A percentile compares a stretch with the other conserved stretches of the same genome.
phyloP scores from a whole-genome alignment of 2,329 filamentous ascomycete genomes.

The Neoarthrinium moseri region DNA sequence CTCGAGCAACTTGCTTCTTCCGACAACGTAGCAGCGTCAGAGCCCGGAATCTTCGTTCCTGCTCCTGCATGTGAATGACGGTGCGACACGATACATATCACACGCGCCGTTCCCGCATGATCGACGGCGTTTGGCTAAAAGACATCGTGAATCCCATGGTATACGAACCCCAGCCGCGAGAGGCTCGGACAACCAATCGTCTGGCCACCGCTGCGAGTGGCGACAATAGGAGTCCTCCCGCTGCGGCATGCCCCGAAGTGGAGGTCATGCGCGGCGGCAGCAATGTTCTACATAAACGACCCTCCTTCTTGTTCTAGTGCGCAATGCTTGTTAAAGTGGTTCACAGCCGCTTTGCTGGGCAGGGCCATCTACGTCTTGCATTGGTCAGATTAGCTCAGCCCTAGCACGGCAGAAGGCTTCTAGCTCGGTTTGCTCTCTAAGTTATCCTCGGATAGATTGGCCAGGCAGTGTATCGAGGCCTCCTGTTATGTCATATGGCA shows the following conservation, averaged over 20 bases:
- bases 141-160: neutral
- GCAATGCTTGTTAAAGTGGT: conserved; percentile 6
- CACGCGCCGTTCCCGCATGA: too few species aligned
- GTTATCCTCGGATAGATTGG: neutral
- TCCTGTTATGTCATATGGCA: neutral
- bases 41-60: neutral
- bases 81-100: neutral
- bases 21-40: too few species aligned
- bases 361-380: neutral
- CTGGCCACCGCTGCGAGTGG: too few species aligned
- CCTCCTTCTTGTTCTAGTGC: conserved; percentile 3
- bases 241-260: too few species aligned
- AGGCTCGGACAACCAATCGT: too few species aligned
- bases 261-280: neutral
- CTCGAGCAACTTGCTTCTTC: too few species aligned
- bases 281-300: neutral
- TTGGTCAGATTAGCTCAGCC: neutral
- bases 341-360: neutral
- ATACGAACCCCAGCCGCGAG: too few species aligned
- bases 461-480: neutral
- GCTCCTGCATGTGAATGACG: neutral
- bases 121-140: neutral
- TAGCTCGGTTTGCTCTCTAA: neutral
- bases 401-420: neutral
- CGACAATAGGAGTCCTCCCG: too few species aligned